A percentile compares a stretch with the other conserved stretches of the same genome.
Conservation (phyloP, 345 rosid species). For the Hibiscus trionum region DNA sequence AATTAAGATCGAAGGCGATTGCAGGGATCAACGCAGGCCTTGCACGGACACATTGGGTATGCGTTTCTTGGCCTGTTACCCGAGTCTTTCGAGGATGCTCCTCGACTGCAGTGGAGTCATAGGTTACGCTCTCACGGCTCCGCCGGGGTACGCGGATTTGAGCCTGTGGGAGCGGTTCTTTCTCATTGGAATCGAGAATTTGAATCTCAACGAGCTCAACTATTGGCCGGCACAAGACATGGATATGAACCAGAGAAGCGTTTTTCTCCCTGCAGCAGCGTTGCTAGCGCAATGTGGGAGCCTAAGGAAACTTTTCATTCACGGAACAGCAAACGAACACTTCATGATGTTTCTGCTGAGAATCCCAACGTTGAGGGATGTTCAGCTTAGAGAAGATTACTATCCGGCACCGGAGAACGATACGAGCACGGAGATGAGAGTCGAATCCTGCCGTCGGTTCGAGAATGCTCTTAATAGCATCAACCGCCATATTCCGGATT, state of each 20-base stretch:
- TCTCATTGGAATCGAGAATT: slow-evolving; percentile 23
- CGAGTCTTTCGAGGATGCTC: slow-evolving; percentile 28
- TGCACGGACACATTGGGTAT: slow-evolving; percentile 21
- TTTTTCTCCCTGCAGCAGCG: slow-evolving; percentile 34
- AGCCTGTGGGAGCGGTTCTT: slow-evolving; percentile 41
- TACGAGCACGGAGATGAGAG: slow-evolving; percentile 35
- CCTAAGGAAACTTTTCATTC: slow-evolving; percentile 38
- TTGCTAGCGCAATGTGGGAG: slow-evolving; percentile 24
- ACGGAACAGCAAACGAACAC: slow-evolving; percentile 43
- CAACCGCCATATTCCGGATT: slow-evolving; percentile 32
- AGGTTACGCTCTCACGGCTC: slow-evolving; percentile 37
- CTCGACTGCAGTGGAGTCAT: slow-evolving; percentile 31
- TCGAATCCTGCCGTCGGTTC: slow-evolving; percentile 29
- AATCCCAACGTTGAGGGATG: slow-evolving; percentile 33
- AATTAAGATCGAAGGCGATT: slow-evolving; percentile 33
- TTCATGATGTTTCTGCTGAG: slow-evolving; percentile 30
- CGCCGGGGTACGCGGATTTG: slow-evolving; percentile 30
- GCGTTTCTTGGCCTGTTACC: slow-evolving; percentile 20
- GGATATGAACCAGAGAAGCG: slow-evolving; percentile 32
- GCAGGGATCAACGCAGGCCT: slow-evolving; percentile 23
- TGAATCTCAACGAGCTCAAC: slow-evolving; percentile 27
- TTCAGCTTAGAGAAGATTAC: slow-evolving; percentile 36
- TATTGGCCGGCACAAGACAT: slow-evolving; percentile 42
- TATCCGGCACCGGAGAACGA: slow-evolving; percentile 45
- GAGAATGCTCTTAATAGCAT: slow-evolving; percentile 31